Percentiles rank a stretch among this genome's conserved stretches.
Conservation (phyloP, 1,284 basidiomycete genomes). For the Paramarasmius palmivorus region DNA sequence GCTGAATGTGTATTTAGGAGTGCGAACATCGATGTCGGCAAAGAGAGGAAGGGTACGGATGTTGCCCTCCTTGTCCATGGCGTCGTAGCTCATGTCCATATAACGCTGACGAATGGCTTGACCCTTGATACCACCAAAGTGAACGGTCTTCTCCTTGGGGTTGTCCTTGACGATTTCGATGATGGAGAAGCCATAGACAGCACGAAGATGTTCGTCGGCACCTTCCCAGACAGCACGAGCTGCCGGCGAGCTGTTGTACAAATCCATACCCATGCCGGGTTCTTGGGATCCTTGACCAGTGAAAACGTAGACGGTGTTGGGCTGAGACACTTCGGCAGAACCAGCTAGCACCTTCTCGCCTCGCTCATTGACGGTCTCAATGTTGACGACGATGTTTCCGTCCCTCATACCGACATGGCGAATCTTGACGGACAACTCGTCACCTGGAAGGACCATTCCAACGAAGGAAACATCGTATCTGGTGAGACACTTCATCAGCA, state of each 20-base stretch:
- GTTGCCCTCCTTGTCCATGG: conserved; percentile 93
- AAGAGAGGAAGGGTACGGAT: conserved; percentile 95
- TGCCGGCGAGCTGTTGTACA: conserved; percentile 90
- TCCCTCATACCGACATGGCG: conserved; percentile 90
- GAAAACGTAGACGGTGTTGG: conserved; percentile 94
- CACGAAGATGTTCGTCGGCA: conserved; percentile 90
- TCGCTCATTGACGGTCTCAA: conserved; percentile 84
- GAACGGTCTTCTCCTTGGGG: conserved; percentile 96
- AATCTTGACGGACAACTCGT: conserved; percentile 86
- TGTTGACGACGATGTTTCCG: conserved; percentile 90
- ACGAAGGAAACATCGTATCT: conserved; percentile 93
- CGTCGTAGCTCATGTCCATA: conserved; percentile 99
- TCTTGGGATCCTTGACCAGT: conserved; percentile 99
- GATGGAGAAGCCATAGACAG: conserved; percentile 97
- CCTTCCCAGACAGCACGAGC: conserved; percentile 97
- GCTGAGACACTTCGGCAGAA: conserved; percentile 90
- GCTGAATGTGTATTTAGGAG: conserved; percentile 95
- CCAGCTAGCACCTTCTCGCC: conserved; percentile 94
- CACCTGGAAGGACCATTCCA: conserved; percentile 96
- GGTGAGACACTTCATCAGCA: conserved; percentile 17
- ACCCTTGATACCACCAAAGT: conserved; percentile 99
- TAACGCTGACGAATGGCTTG: conserved; percentile 97
- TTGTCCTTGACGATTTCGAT: conserved; percentile 98
- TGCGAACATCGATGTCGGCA: conserved; percentile 89
- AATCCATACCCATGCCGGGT: conserved; percentile 98